A percentile compares a stretch with the other conserved stretches of the same genome.
Evolutionary conservation across 352 stramenopile genomes (phyloP).

Genomic region (Phytophthora sansomeana): DNA sequence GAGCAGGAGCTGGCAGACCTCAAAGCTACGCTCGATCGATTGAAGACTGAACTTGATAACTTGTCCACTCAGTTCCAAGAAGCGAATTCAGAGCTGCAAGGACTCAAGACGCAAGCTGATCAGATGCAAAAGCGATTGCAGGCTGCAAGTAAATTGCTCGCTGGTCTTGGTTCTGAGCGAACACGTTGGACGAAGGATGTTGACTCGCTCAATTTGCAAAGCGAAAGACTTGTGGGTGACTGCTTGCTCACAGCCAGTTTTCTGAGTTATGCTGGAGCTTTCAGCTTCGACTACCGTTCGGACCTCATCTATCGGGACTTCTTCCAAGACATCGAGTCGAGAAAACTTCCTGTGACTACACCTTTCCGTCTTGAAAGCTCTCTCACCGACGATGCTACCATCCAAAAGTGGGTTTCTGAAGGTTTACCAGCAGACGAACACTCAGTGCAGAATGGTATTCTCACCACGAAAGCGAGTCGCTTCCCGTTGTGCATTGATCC

Average conservation of each 20-base stretch:
- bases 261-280: conserved; percentile 91
- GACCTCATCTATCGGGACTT: conserved; percentile 92
- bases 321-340: conserved; percentile 82
- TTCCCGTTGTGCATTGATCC: conserved; percentile 97
- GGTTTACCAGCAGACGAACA: conserved; percentile 94
- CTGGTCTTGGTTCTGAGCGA: conserved; percentile 91
- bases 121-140: conserved; percentile 95
- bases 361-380: conserved; percentile 92
- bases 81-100: conserved; percentile 93
- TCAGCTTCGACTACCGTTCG: conserved; percentile 92
- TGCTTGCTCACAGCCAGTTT: conserved; percentile 93
- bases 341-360: conserved; percentile 85
- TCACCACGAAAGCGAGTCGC: conserved; percentile 94
- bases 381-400: conserved; percentile 93
- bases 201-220: conserved; percentile 82
- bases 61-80: conserved; percentile 93
- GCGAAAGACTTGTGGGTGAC: conserved; percentile 89
- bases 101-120: conserved; percentile 92
- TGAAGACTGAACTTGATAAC: conserved; percentile 91
- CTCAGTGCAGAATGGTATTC: conserved; percentile 96
- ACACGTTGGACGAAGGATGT: conserved; percentile 94
- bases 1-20: conserved; percentile 89
- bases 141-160: conserved; percentile 93
- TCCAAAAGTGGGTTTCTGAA: conserved; percentile 95
- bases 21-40: conserved; percentile 82